Evolutionary conservation across 495 filamentous ascomycete genomes (phyloP).

Genomic region (Neurospora africana): DNA sequence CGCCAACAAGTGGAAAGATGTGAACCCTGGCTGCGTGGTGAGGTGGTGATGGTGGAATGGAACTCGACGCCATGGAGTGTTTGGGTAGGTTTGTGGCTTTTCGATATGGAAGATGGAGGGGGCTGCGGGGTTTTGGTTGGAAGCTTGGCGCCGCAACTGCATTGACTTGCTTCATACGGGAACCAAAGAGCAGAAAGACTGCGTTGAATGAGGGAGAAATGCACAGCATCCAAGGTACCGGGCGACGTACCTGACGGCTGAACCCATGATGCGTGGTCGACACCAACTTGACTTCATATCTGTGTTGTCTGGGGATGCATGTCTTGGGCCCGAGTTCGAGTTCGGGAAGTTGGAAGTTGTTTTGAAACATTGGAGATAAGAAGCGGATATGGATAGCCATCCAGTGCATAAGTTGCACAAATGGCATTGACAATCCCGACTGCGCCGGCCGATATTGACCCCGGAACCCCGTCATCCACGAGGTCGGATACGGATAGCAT

Average conservation of each 20-base stretch:
- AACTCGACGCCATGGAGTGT: background rate
- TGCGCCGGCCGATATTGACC: background rate
- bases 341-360: background rate
- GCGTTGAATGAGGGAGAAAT: background rate
- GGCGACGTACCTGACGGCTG: background rate
- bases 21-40: background rate
- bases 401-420: background rate
- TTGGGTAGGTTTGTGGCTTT: background rate
- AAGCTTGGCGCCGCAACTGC: background rate
- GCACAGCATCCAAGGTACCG: background rate
- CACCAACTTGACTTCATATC: background rate
- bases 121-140: background rate
- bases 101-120: background rate
- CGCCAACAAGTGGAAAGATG: background rate
- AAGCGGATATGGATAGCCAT: background rate
- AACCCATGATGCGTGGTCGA: background rate
- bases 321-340: background rate
- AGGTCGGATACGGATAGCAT: background rate
- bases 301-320: background rate
- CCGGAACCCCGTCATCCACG: background rate
- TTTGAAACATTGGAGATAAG: background rate
- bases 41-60: background rate
- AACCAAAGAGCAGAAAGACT: background rate
- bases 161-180: background rate
- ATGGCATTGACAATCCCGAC: background rate